Evolutionary conservation across 257 asterid species (phyloP), one percentile per base, ranked within the genome.

Genomic region (Plantago major): DNA sequence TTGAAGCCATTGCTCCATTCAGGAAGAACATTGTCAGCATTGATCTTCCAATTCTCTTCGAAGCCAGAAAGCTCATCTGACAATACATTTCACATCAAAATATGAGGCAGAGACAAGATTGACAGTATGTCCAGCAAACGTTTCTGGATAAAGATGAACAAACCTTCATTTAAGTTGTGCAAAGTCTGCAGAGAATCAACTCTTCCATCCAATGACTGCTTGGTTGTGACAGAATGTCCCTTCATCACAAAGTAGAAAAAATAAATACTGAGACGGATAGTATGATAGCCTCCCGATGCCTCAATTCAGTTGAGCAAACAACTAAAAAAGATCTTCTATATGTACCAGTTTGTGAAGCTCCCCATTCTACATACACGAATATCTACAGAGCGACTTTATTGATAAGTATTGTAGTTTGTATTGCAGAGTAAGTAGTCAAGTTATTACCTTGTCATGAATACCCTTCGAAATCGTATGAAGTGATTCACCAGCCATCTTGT

Each of bases 151-250:
- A 49, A 17, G 55, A 16, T 56, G 67, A 49, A 17, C 60, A 54
- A 64, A 90, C 96, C 97, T 87, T 90, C 93, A n/a, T 87, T 70
- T 62, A 90, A 66, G 73, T 90, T 90, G 84, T 90, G 97, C 56
- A 90, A 66, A 50, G 96, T 90, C 77, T 85, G 89, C 70, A 87
- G 38, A 16, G 89, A 79, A 68, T 85, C 87, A 52, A 50, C 80
- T 64, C 57, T 72, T 55, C 95, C 90, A 74, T 74, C 82, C n/a
- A 81, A 63, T 55, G 70, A 38, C 40, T 71, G 69, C 58, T 81
- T 90, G 38, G 72, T 81, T 11, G 93, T 81, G 48, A 81, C 72
- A 26, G 97, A 83, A 70, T 87, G 96, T 14, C 97, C 97, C 97
- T 90, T 68, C 62, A 64, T 12, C 22, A 48, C 54, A 37, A 10